phyloP scores from a whole-genome alignment of 192 early-diverging fungal genomes.

The Coemansia sp. region DNA sequence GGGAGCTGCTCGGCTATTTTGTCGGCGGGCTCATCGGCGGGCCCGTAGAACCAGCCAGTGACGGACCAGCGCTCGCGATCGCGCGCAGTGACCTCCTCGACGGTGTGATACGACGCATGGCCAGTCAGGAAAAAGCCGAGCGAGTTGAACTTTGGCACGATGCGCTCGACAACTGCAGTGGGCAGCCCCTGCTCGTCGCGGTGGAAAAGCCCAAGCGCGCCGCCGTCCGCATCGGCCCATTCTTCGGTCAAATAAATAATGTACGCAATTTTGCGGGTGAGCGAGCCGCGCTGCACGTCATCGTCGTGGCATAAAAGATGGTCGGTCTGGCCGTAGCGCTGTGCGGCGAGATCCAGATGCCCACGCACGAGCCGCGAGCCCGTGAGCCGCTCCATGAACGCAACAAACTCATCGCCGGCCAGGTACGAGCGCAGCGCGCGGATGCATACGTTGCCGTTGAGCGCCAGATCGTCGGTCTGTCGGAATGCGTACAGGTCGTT shows the following conservation, averaged over 20 bases:
- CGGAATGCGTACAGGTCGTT: conserved; percentile 73
- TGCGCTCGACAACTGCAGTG: conserved; percentile 30
- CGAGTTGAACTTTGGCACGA: conserved; percentile 57
- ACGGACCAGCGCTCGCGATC: conserved; percentile 58
- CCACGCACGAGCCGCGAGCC: conserved; percentile 60
- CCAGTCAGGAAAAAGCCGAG: conserved; percentile 62
- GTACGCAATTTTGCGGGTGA: conserved; percentile 63
- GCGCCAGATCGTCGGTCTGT: conserved; percentile 63
- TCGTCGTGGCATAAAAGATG: conserved; percentile 74
- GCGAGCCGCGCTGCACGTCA: conserved; percentile 62
- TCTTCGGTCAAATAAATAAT: conserved; percentile 70
- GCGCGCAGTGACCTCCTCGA: conserved; percentile 57
- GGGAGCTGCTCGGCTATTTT: conserved; percentile 2
- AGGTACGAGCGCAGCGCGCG: conserved; percentile 56
- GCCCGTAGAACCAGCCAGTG: conserved; percentile 68
- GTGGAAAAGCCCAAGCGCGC: conserved; percentile 61
- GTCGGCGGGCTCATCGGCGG: conserved; percentile 7
- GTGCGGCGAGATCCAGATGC: conserved; percentile 64
- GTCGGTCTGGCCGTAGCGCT: conserved; percentile 61
- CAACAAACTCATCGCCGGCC: conserved; percentile 60
- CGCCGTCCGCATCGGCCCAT: conserved; percentile 65
- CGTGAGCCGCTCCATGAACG: conserved; percentile 59
- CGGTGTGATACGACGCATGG: conserved; percentile 57
- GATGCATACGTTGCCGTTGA: conserved; percentile 40
- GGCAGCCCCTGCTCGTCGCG: conserved; percentile 55